These are phyloP conservation scores for Didymosphaeria variabile DNA, from an alignment of 2,329 filamentous ascomycete genomes.

Conservation along the genomic window DNA sequence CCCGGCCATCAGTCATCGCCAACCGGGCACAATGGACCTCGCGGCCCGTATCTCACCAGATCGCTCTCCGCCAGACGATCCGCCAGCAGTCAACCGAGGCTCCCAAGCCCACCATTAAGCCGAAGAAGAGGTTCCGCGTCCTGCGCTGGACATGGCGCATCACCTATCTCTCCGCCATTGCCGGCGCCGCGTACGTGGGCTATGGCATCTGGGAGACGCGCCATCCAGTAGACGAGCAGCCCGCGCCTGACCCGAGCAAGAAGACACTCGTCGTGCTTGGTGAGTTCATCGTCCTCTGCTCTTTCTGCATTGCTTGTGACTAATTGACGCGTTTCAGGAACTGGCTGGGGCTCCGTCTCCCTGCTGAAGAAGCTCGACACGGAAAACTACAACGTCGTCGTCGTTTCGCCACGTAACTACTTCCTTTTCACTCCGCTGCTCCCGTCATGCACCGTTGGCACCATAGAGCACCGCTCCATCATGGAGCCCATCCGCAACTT, in stretches of 20 bases:
- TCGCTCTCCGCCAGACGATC: conserved; percentile 47
- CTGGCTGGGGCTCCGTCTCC: conserved; percentile 95
- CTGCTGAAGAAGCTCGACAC: conserved; percentile 98
- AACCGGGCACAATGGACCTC: conserved; percentile 46
- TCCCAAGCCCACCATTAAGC: conserved; percentile 40
- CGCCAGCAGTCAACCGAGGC: conserved; percentile 45
- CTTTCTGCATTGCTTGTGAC: conserved; percentile 12
- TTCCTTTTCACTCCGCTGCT: conserved; percentile 99
- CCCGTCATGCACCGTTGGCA: conserved; percentile 95
- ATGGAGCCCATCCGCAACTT: conserved; percentile 99
- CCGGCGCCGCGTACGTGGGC: conserved; percentile 73
- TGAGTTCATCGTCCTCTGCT: conserved; percentile 55
- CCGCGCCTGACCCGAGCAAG: conserved; percentile 82
- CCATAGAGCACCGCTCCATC: conserved; percentile 98
- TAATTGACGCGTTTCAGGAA: conserved; percentile 66
- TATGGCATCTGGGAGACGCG: conserved; percentile 86
- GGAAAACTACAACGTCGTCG: conserved; percentile 98
- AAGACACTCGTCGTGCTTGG: conserved; percentile 97
- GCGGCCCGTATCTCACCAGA: conserved; percentile 44
- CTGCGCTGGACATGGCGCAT: conserved; percentile 85
- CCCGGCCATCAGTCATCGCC: conserved; percentile 45
- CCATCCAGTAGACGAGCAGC: conserved; percentile 78
- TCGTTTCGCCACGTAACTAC: conserved; percentile 98
- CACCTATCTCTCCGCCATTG: conserved; percentile 78
- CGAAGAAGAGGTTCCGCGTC: conserved; percentile 67